Evolutionary conservation across 805 yeast genomes (phyloP), one percentile per base, ranked within the genome.

Genomic region (Metschnikowia henanensis): DNA sequence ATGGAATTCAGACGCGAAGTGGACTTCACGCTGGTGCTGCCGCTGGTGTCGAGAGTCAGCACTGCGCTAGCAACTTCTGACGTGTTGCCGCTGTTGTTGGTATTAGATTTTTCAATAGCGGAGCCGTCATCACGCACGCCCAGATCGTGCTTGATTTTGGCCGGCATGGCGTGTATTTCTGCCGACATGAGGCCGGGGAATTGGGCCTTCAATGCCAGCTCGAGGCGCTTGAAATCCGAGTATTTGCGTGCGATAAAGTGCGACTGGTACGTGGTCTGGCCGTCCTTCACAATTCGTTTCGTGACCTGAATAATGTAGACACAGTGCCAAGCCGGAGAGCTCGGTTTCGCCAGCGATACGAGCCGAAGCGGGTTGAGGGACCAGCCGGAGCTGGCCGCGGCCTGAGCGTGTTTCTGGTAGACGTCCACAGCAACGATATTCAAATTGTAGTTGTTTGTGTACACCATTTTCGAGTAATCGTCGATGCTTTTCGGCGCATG

Each of bases 351-450:
- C 4, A 45, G 29, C 3, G 43, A 21, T 26, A 47, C 33, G 30
- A 39, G 34, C 19, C 44, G 31, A 15, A 49, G 32, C 13, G 46
- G 46, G 28, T 49, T 47, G 37, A 58, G 39, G 20, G 53, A 47
- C 65, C 62, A 57, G 6, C 49, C 28, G 18, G 30, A 28, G 30
- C 16, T 28, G 3, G 17, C 15, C 9, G 12, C 9, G 23, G 37
- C 41, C 21, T 18, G 21, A 2, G 41, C 37, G 10, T 20, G 37
- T 51, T 44, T 23, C 29, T 30, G 35, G 30, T 59, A 54, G 23
- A 55, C 50, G 5, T 80, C 59, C 0, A 85, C 95, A 1, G 94
- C 89, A 21, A 80, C 75, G 9, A 90, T 79, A 49, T 87, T 85
- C 16, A 87, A 57, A 45, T 73, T 79, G 49, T 80, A 60, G 3